A percentile compares a stretch with the other conserved stretches of the same genome.
Conservation (phyloP, 805 yeast species). For the Saturnispora dispora region DNA sequence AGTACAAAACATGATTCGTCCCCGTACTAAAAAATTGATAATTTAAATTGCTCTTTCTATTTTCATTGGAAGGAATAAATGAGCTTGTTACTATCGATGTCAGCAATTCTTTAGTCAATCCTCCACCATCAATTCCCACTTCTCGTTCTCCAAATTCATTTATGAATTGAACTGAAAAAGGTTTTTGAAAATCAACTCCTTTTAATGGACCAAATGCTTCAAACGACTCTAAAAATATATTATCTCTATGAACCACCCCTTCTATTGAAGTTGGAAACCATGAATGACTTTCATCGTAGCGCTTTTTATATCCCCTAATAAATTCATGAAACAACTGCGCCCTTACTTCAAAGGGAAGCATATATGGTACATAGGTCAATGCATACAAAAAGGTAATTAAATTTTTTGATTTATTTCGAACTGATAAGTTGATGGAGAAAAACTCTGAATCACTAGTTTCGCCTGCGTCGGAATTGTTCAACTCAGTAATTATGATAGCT, state of each 20-base stretch:
- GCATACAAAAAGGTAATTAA: slow-evolving; percentile 37
- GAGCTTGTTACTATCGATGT: slow-evolving; percentile 65
- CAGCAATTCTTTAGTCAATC: slow-evolving; percentile 83
- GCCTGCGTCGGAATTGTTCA: slow-evolving; percentile 10
- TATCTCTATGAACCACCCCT: slow-evolving; percentile 60
- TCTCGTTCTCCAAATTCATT: slow-evolving; percentile 66
- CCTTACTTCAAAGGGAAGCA: slow-evolving; percentile 65
- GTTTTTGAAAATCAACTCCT: slow-evolving; percentile 50
- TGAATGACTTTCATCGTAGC: slow-evolving; percentile 17
- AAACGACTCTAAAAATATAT: slow-evolving; percentile 68
- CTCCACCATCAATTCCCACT: slow-evolving; percentile 96
- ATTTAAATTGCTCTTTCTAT: slow-evolving; percentile 18
- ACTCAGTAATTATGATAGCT: slow-evolving; percentile 14
- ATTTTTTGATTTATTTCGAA: slow-evolving; percentile 13
- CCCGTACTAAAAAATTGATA: slow-evolving; percentile 35
- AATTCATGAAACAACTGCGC: slow-evolving; percentile 64
- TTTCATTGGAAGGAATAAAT: slow-evolving; percentile 35
- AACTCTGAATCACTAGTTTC: slow-evolving; percentile 8
- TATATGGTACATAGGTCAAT: slow-evolving; percentile 62
- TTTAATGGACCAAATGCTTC: slow-evolving; percentile 39
- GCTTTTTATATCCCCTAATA: slow-evolving; percentile 42
- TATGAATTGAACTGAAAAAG: slow-evolving; percentile 54
- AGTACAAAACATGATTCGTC: slow-evolving; percentile 56
- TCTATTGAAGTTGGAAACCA: slow-evolving; percentile 21
- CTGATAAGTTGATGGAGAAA: slow-evolving; percentile 1